Conservation (phyloP, 768 basidiomycete species). For the Boletus subcaerulescens region DNA sequence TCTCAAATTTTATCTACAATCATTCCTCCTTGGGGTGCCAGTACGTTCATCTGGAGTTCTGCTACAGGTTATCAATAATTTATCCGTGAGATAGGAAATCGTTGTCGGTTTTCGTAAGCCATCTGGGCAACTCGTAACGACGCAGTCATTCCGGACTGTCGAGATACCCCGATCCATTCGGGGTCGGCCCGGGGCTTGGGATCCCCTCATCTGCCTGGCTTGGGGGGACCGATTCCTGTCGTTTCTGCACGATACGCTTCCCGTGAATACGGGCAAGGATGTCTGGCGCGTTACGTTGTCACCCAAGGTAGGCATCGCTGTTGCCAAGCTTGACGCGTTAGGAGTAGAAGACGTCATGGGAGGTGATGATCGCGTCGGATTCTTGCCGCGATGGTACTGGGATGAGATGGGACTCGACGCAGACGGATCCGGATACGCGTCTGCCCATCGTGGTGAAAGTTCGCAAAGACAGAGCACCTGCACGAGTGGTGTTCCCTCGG, state of each 20-base stretch:
- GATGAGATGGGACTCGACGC: conserved; percentile 21
- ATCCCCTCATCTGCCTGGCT: conserved; percentile 67
- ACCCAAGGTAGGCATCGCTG: conserved; percentile 56
- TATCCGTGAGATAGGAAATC: conserved; percentile 54
- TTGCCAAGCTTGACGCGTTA: conserved; percentile 44
- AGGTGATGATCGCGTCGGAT: conserved; percentile 75
- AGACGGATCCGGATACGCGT: conserved; percentile 3
- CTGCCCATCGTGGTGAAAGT: conserved; percentile 7
- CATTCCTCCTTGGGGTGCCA: conserved; percentile 89
- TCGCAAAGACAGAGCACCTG: not conserved
- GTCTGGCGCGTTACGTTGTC: conserved; percentile 74
- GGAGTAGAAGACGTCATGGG: conserved; percentile 57
- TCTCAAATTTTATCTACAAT: conserved; percentile 91
- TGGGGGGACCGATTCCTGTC: conserved; percentile 68
- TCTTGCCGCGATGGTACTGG: conserved; percentile 73
- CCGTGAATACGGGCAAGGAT: conserved; percentile 22
- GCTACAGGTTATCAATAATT: not conserved
- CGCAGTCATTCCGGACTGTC: conserved; percentile 74
- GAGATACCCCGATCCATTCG: conserved; percentile 76
- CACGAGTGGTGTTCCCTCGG: conserved; percentile 11
- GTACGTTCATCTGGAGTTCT: conserved; percentile 38
- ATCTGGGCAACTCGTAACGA: conserved; percentile 60
- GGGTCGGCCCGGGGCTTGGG: conserved; percentile 73
- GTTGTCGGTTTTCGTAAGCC: conserved; percentile 86
- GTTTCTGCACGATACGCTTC: conserved; percentile 45